These are phyloP conservation scores for Stephania cephalantha DNA, from an alignment of 164 flowering plant species.

Conservation along the genomic window DNA sequence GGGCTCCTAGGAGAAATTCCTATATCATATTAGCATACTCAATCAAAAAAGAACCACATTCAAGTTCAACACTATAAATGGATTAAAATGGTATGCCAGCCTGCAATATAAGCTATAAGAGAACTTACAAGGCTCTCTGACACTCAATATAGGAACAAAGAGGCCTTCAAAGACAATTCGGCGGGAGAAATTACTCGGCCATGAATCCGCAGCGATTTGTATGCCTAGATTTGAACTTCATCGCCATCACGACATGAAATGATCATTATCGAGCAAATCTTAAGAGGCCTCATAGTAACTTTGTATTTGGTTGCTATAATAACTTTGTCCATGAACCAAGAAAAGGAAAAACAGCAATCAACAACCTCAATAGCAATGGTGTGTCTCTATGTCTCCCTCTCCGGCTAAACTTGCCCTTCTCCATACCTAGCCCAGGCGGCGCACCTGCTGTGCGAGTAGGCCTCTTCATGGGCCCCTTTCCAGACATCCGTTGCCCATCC, in stretches of 20 bases:
- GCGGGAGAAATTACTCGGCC: background rate
- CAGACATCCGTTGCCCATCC: conserved; percentile 24
- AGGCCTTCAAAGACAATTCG: background rate
- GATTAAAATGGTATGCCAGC: background rate
- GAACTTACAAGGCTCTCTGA: background rate
- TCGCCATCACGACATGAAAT: background rate
- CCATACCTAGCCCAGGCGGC: conserved; percentile 12
- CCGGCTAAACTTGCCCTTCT: conserved; percentile 34
- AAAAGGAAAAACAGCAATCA: conserved; percentile 75
- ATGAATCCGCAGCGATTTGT: background rate
- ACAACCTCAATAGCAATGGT: conserved; percentile 59
- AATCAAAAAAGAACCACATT: background rate
- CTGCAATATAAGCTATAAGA: background rate
- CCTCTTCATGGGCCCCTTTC: conserved; percentile 17
- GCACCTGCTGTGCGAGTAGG: conserved; percentile 14
- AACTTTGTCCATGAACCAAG: conserved; percentile 66
- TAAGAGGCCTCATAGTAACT: background rate
- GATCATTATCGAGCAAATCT: background rate
- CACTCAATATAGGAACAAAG: background rate
- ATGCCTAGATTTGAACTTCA: background rate
- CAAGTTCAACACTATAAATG: background rate
- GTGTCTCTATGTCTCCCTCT: conserved; percentile 30
- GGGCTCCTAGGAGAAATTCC: background rate
- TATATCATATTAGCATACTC: too few species aligned
- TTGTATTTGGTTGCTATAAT: conserved; percentile 20